phyloP scores from a whole-genome alignment of 164 flowering plant species.

The Dillenia turbinata region DNA sequence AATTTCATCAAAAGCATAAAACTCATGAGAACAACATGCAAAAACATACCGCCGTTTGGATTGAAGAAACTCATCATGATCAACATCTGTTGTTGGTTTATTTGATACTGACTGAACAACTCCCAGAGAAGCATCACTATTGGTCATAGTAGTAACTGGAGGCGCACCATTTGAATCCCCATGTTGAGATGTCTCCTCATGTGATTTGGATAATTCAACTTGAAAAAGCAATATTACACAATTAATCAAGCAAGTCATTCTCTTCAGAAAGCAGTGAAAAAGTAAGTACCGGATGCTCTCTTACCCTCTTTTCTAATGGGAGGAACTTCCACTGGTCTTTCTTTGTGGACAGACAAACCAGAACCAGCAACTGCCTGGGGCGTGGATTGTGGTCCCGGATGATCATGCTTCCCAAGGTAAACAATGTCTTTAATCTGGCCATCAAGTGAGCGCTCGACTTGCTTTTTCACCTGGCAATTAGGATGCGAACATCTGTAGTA shows the following conservation, averaged over 20 bases:
- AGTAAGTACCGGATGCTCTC: neutral
- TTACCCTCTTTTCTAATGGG: slow-evolving; percentile 33
- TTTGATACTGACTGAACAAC: slow-evolving; percentile 13
- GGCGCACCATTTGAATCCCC: slow-evolving; percentile 17
- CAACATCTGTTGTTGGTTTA: slow-evolving; percentile 29
- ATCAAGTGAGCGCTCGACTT: slow-evolving; percentile 56
- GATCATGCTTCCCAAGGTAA: slow-evolving; percentile 67
- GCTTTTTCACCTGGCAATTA: slow-evolving; percentile 62
- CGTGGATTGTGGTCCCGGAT: slow-evolving; percentile 46
- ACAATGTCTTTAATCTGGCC: slow-evolving; percentile 53
- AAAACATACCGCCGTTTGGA: slow-evolving; percentile 44
- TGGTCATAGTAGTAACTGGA: slow-evolving; percentile 16
- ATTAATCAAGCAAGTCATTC: slow-evolving; percentile 3
- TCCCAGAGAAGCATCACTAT: slow-evolving; percentile 25
- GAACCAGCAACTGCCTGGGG: slow-evolving; percentile 29
- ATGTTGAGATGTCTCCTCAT: slow-evolving; percentile 21
- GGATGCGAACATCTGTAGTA: slow-evolving; percentile 72
- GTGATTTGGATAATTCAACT: slow-evolving; percentile 28
- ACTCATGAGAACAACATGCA: neutral
- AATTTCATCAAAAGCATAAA: too few species aligned
- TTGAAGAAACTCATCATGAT: slow-evolving; percentile 34
- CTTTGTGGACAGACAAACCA: slow-evolving; percentile 25
- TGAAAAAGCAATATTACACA: slow-evolving; percentile 15
- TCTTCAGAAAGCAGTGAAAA: neutral
- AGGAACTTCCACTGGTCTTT: slow-evolving; percentile 17